Base-by-base conservation (phyloP, 2,329 filamentous ascomycete species). In the Didymella keratinophila region DNA sequence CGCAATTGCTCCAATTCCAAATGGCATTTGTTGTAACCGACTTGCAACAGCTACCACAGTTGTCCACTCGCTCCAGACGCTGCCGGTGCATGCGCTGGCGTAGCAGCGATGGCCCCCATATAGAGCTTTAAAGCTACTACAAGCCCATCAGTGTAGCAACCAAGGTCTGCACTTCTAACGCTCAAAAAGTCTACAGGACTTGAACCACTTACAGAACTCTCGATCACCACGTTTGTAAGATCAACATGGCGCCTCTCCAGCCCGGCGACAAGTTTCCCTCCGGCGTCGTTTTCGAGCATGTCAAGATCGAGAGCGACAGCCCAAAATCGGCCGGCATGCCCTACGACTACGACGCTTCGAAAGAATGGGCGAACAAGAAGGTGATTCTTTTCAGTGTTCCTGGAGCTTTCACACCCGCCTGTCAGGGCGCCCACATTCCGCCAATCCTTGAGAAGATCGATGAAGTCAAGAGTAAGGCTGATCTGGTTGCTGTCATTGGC, bases 241-340 rank as follows among this genome's bases (percentile, higher is more conserved):
- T 8, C 14, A 42, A 12, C 8, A 55, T 49, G 36, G 28, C 25
- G 39, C 28, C 44, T 8, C 37, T 49, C 4, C 52, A 48, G n/a
- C 27, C 37, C 20, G 52, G 44, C 27, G 44, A 55, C 20, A 43
- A 48, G 20, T 55, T 48, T 10, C 20, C 44, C n/a, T 42, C 28
- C 1, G 43, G 28, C n/a, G 36, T 55, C 27, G 14, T 55, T 16
- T 55, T 48, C 37, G 44, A 43, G 18, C 42, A 41, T 18, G 25
- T 55, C 52, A 48, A 48, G 28, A 55, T 49, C 9, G 52, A 55
- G 10, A 49, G 20, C 28, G 37, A 55, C 10, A 43, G 37, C n/a
- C 45, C 37, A n/a, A 48, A 43, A 28, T 32, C 21, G 18, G 44
- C 52, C 25, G 52, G 45, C 16, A 55, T 48, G 52, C 43, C 51